Evolutionary conservation across 352 stramenopile genomes (phyloP), one percentile per base, ranked within the genome.

Genomic region (Phytophthora syringae): DNA sequence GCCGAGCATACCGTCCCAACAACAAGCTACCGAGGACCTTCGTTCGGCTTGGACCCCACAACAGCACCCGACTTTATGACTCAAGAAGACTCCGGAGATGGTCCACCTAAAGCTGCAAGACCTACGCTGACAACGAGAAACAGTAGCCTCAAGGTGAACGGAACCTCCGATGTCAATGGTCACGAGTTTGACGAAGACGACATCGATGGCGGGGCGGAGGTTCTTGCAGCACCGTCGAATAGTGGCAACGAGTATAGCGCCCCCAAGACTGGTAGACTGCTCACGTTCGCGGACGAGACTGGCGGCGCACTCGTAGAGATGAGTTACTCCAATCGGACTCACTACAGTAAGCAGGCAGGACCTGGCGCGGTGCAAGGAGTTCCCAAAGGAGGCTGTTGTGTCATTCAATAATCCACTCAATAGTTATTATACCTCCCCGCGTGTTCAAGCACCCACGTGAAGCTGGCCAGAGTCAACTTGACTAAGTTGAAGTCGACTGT

Each of bases 271-370:
- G 70, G 66, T 9, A 76, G 80, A 30, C 62, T 55, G 50, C 77
- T 93, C 25, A 79, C 71, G 7, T 93, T 93, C 50, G 85, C 80
- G 3, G 85, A 93, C 44, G 85, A 93, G 56, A 73, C 64, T 5
- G 85, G 81, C 34, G 83, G 82, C 12, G 37, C 39, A 18, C 59
- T 92, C 9, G 72, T 79, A 12, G 82, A 92, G 55, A 82, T 90
- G 48, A 91, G 45, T 32, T 93, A 89, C 54, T 93, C 84, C 11
- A 86, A 78, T 63, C 66, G 82, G 61, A 91, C 81, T 49, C 85
- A 93, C 50, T 93, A 93, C 71, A 92, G 83, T 73, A 93, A 93
- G 45, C 83, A 92, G 54, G 54, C 68, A n/a, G 57, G 67, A 12
- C 65, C 69, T 1, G 67, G 81, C 7, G 32, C 59, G 1, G 50